Conservation (phyloP, 805 yeast species). For the Nakazawaea wyomingensis region DNA sequence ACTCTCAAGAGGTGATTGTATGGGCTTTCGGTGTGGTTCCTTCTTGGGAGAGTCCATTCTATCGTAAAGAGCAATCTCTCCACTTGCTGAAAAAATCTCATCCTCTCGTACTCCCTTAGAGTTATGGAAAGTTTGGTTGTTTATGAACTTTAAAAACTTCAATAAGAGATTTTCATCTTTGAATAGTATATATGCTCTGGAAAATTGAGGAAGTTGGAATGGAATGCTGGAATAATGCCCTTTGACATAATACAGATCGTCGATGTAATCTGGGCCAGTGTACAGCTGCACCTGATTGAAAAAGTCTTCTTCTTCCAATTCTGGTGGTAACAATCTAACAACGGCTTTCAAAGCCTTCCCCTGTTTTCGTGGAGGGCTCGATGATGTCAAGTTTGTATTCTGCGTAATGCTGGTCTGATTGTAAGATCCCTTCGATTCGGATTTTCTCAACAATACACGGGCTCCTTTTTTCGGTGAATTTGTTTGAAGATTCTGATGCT, state of each 20-base stretch:
- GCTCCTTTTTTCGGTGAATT: slow-evolving; percentile 15
- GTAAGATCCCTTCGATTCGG: slow-evolving; percentile 13
- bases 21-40: not conserved
- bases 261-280: slow-evolving; percentile 13
- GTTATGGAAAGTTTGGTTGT: slow-evolving; percentile 23
- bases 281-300: slow-evolving; percentile 17
- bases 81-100: slow-evolving; percentile 28
- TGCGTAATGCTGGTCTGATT: slow-evolving; percentile 6
- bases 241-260: slow-evolving; percentile 31
- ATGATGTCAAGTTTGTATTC: not conserved
- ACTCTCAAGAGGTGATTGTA: slow-evolving; percentile 15
- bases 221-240: slow-evolving; percentile 35
- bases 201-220: slow-evolving; percentile 33
- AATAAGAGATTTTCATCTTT: slow-evolving; percentile 23
- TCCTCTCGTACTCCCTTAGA: slow-evolving; percentile 3
- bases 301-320: slow-evolving; percentile 25
- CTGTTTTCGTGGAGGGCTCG: slow-evolving; percentile 1
- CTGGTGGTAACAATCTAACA: slow-evolving; percentile 41
- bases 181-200: slow-evolving; percentile 37
- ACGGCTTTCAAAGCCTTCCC: slow-evolving; percentile 25
- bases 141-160: slow-evolving; percentile 23
- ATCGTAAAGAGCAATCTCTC: slow-evolving; percentile 30
- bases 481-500: slow-evolving; percentile 1
- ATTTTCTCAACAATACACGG: slow-evolving; percentile 12
- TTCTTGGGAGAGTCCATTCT: slow-evolving; percentile 22